Conservation (phyloP, 306 rosid genomes). For the Mimosa bimucronata region DNA sequence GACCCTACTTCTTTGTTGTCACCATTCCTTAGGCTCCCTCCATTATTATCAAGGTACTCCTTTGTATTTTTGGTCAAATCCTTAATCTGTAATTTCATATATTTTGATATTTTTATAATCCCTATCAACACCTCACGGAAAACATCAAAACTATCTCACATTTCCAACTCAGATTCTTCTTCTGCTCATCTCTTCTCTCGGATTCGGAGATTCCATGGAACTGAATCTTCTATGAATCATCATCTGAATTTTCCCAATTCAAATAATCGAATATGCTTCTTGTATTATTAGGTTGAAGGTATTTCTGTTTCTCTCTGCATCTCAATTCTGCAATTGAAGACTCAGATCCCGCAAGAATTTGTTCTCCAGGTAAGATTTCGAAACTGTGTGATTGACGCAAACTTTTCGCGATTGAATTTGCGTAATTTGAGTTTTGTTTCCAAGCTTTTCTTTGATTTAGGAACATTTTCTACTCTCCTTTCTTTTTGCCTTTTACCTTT, state of each 20-base stretch:
- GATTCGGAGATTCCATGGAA: constrained; percentile 14
- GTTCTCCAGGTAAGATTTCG: constrained; percentile 24
- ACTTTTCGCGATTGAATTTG: not conserved
- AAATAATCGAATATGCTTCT: not conserved
- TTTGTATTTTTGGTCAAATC: not conserved
- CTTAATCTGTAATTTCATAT: not conserved
- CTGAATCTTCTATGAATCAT: not conserved
- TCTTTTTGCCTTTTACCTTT: no score
- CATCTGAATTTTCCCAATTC: not conserved
- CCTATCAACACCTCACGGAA: not conserved
- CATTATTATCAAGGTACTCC: not conserved
- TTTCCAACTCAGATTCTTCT: not conserved
- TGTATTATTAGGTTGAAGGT: not conserved
- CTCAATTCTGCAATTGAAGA: not conserved
- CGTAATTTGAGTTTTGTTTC: not conserved
- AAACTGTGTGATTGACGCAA: not conserved
- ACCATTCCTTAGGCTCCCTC: not conserved
- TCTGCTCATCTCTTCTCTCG: not conserved
- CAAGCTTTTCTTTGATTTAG: not conserved
- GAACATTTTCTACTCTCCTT: no score
- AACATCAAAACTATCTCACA: not conserved
- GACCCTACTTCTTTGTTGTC: not conserved
- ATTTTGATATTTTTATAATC: not conserved
- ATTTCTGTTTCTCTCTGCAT: not conserved
- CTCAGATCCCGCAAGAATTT: not conserved